Conservation (phyloP, 2,329 filamentous ascomycete species). For the Ascomycota sp. region DNA sequence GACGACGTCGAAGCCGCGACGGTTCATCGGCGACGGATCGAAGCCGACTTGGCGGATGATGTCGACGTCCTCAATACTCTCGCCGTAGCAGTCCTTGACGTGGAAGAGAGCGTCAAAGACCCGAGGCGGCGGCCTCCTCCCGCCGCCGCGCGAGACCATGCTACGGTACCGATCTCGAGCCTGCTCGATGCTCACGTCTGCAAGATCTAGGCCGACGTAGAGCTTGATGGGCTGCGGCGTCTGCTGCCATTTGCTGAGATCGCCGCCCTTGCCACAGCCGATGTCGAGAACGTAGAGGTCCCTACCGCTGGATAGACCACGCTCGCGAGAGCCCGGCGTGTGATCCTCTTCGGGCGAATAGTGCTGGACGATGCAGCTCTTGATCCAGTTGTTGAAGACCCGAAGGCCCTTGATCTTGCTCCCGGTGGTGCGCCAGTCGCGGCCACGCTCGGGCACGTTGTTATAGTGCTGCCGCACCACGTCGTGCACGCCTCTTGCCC, state of each 20-base stretch:
- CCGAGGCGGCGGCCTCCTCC: constrained; percentile 26
- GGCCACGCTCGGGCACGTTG: constrained; percentile 75
- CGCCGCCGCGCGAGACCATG: constrained; percentile 41
- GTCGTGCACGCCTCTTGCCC: constrained; percentile 44
- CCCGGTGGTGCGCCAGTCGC: constrained; percentile 86
- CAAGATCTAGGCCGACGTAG: constrained; percentile 87
- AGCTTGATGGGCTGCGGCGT: constrained; percentile 79
- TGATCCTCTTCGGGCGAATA: constrained; percentile 70
- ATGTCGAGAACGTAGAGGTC: constrained; percentile 74
- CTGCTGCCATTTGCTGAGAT: constrained; percentile 88
- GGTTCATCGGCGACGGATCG: constrained; percentile 50
- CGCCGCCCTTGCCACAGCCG: constrained; percentile 91
- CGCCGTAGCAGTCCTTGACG: constrained; percentile 80
- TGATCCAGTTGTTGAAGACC: constrained; percentile 97
- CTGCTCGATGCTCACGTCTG: constrained; percentile 79
- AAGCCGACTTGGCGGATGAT: constrained; percentile 79
- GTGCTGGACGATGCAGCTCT: constrained; percentile 92
- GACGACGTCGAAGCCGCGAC: constrained; percentile 82
- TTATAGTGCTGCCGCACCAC: constrained; percentile 92
- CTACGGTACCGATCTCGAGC: constrained; percentile 64
- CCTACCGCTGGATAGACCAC: constrained; percentile 28
- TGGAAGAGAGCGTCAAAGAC: constrained; percentile 76
- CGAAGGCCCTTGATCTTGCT: constrained; percentile 88
- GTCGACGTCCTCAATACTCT: constrained; percentile 60
- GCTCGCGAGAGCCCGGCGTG: constrained; percentile 35